A percentile compares a stretch with the other conserved stretches of the same genome.
Conservation (phyloP, 805 yeast genomes). For the Cyberlindnera lachancei region DNA sequence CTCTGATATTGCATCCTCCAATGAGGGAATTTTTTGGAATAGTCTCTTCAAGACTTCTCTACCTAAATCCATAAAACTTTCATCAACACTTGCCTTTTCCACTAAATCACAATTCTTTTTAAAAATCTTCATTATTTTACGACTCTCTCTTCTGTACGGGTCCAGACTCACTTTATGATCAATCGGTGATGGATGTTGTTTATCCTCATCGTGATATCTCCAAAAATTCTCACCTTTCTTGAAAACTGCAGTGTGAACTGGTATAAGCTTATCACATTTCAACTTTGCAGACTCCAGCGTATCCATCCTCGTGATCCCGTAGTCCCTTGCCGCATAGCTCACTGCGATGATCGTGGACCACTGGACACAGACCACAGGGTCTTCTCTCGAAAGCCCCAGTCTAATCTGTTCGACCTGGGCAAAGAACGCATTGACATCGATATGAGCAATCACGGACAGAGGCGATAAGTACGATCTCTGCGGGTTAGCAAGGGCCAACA, state of each 20-base stretch:
- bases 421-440: constrained; percentile 92
- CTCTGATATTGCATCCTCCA: constrained; percentile 19
- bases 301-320: constrained; percentile 76
- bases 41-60: constrained; percentile 42
- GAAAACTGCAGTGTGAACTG: constrained; percentile 92
- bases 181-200: constrained; percentile 48
- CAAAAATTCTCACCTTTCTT: constrained; percentile 79
- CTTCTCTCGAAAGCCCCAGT: constrained; percentile 52
- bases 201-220: constrained; percentile 53
- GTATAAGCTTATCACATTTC: constrained; percentile 68
- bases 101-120: constrained; percentile 55
- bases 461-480: constrained; percentile 52
- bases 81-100: constrained; percentile 95
- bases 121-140: constrained; percentile 67
- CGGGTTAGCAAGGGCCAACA: constrained; percentile 40
- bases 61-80: constrained; percentile 82
- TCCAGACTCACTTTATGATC: constrained; percentile 82
- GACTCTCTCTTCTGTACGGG: constrained; percentile 82
- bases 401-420: constrained; percentile 90
- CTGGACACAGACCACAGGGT: constrained; percentile 91
- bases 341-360: constrained; percentile 91
- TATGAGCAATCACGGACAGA: constrained; percentile 71
- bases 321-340: constrained; percentile 80
- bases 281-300: constrained; percentile 55
- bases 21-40: constrained; percentile 38